Base-by-base conservation (phyloP, 129 eudicot species). In the Flaveria sonorensis region DNA sequence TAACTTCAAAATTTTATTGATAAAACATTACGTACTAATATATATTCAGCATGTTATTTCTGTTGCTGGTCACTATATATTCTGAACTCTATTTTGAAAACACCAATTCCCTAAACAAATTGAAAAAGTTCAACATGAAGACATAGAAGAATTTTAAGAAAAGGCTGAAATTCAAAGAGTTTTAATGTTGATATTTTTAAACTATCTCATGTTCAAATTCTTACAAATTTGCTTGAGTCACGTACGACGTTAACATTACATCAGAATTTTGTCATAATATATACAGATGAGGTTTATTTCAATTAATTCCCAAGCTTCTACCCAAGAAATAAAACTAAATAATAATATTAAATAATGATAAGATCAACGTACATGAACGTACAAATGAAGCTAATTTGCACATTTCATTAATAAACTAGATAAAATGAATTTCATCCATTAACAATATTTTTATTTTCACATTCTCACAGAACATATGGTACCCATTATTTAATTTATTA, bases 401-500 rank as follows among this genome's bases (percentile, higher is more conserved):
- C 3, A 21, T 57, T 3, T 20, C 3, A 62, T 62, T 13, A 24
- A 61, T 26, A 47, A 21, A 74, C 18, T 8, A 5, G 15, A 50
- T 12, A 65, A 48, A 18, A 18, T 10, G 39, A 43, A 30, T 0
- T n/a, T 42, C 53, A 73, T 73, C 45, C 61, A 52, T 64, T 6
- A 36, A 36, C 42, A 66, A 43, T 6, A 73, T 10, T 42, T 47
- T 80, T 55, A 80, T 43, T 66, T 21, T 70, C 52, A 73, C 15
- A 63, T 24, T 45, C 67, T 75, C 83, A 80, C 88, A 81, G 55
- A 61, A 32, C 46, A 77, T 50, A 42, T 40, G 48, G 72, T 66
- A 83, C 83, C 73, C 82, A 82, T 48, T 61, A 73, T 82, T 59
- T 70, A 55, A 71, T 32, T 60, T 46, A 73, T 66, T 48, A 63